Base-by-base conservation (phyloP, 1,284 basidiomycete genomes). In the Pterulicium gracile region DNA sequence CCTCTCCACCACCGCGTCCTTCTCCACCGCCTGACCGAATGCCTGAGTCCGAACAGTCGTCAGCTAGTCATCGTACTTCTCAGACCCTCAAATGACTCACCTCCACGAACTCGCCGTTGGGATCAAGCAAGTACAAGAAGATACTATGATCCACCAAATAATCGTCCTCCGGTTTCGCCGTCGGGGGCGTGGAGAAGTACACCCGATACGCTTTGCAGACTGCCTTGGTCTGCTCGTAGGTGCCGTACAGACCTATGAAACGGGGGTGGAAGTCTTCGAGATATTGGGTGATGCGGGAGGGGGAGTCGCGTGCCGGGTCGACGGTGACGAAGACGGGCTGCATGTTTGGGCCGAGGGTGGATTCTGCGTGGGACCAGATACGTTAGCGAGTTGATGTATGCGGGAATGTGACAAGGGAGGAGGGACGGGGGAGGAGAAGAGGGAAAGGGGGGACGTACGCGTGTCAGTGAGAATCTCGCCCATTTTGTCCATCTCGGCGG, bases 91-190 rank as follows among this genome's bases (percentile, higher is more conserved):
- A 17, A 17, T 15, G 7, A 17, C 36, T 15, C 15, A 39, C 36
- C 36, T 98, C 94, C 1, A 98, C 91, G 56, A 98, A 99, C 58
- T 87, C 76, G 15, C 95, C 95, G 4, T 82, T 67, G 1, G 96
- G 95, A 60, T 98, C 93, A 93, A 99, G 97, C 24, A 99, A 76
- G 66, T 99, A 99, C 60, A 98, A 91, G 63, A 94, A 98, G 61
- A 97, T 97, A 45, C 85, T 85, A 65, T 97, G 93, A 64, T 96
- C 93, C 23, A 98, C 95, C 45, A 99, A 77, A 62, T 98, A 99
- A 69, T 99, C 95, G 44, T 80, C 81, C 15, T 71, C 78, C 0
- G 94, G 80, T 57, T 88, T 80, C 3, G 94, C 90, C 56, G 88
- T 72, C 2, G 92, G 92, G 2, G 95, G 96, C 3, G 95, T 98